Evolutionary conservation across 495 filamentous ascomycete species (phyloP), one percentile per base, ranked within the genome.

Genomic region (Daldinia grandis): DNA sequence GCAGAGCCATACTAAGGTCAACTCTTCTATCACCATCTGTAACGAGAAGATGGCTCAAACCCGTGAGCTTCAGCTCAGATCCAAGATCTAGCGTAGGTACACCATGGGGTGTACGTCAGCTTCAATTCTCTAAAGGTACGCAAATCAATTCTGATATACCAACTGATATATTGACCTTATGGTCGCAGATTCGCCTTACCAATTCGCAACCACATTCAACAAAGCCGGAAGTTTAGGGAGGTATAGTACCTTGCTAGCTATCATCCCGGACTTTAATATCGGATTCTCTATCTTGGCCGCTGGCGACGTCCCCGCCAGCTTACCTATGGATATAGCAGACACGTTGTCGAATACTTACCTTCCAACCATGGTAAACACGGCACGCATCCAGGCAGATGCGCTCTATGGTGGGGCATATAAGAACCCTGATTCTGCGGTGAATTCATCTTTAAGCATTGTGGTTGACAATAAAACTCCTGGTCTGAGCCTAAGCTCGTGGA

Each of bases 21-120:
- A 79, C 81, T 0, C 76, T 89, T 0, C 69, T 89, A 1, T 73
- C 81, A 0, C 77, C 81, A 0, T 68, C 78, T 14, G 66, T 78
- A 33, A 90, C 87, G 0, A 79, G 84, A 59, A 72, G 81, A 37
- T 90, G 86, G 88, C 65, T 91, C 47, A 87, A 87, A 63, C 88
- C 88, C 0, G 38, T 69, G 7, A 67, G 77, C 3, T 83, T 84
- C 42, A 86, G 83, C n/a, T 81, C 87, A 0, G 80, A 81, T 19
- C 73, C 84, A 0, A 75, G 62, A 0, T 73, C 79, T 1, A 73
- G 75, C 1, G 79, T 89, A 15, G 87, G 87, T 0, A 82, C 83
- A 8, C 88, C 88, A 0, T 90, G 87, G 87, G 88, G 89, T 21
- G 85, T 90, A 2, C 66, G 76, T 0, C 81, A 74, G 12, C 69